These are phyloP conservation scores for Fusarium dimerum DNA, from an alignment of 2,329 filamentous ascomycete genomes.

Conservation along the genomic window DNA sequence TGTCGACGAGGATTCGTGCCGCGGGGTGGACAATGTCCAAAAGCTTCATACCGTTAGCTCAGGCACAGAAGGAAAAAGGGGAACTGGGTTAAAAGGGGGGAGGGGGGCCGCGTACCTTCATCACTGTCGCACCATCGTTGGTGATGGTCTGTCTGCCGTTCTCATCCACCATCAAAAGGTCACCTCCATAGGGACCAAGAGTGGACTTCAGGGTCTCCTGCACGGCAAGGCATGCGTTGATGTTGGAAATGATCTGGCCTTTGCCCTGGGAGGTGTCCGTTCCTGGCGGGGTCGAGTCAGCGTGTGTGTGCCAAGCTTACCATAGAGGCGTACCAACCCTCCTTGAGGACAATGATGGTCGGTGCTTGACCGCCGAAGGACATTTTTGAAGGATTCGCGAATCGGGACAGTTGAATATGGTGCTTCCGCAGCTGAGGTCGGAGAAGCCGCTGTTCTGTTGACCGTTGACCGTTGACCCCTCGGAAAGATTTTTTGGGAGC, in stretches of 20 bases:
- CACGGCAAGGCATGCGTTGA: constrained; percentile 95
- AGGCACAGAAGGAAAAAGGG: not conserved
- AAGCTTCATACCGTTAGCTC: constrained; percentile 55
- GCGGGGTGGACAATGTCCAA: constrained; percentile 98
- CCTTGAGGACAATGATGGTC: constrained; percentile 96
- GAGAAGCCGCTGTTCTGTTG: too few relatives aligned
- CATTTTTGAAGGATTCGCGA: constrained; percentile 55
- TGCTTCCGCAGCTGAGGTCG: constrained; percentile 5
- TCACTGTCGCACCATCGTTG: constrained; percentile 97
- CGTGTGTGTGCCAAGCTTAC: constrained; percentile 29
- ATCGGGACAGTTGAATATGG: constrained; percentile 6
- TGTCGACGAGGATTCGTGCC: constrained; percentile 95
- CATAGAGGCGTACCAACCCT: constrained; percentile 68
- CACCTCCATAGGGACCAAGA: constrained; percentile 93
- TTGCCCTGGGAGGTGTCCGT: constrained; percentile 98
- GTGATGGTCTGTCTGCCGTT: constrained; percentile 98
- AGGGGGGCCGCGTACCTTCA: constrained; percentile 70
- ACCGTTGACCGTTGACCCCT: too few relatives aligned
- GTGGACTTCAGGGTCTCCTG: constrained; percentile 96
- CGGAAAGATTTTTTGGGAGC: too few relatives aligned
- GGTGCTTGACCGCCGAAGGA: constrained; percentile 97
- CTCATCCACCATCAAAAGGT: constrained; percentile 91
- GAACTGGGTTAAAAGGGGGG: not conserved
- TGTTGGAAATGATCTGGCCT: constrained; percentile 95
- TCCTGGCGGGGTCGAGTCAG: constrained; percentile 53